phyloP scores from a whole-genome alignment of 257 asterid genomes.

The Avicennia marina region DNA sequence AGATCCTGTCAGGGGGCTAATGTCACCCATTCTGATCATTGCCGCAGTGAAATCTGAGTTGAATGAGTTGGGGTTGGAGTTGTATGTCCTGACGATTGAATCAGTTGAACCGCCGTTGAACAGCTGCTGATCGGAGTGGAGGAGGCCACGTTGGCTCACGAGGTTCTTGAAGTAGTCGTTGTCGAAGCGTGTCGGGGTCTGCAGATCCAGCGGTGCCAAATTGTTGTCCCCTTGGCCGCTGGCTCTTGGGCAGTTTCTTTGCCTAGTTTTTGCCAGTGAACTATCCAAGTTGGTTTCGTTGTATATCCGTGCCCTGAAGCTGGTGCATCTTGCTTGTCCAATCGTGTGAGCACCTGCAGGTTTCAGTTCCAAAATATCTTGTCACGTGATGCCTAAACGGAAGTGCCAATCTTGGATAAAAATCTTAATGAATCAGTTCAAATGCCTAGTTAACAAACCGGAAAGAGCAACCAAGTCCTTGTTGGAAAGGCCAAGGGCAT shows the following conservation, averaged over 20 bases:
- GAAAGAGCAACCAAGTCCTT: slow-evolving; percentile 77
- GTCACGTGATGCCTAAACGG: too few species aligned
- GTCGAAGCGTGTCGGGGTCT: slow-evolving; percentile 60
- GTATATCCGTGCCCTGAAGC: slow-evolving; percentile 71
- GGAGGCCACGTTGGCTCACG: slow-evolving; percentile 57
- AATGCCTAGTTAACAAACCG: slow-evolving; percentile 27
- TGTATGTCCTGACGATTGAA: slow-evolving; percentile 44
- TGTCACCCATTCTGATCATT: slow-evolving; percentile 83
- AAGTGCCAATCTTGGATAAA: too few species aligned
- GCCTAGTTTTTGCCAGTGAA: slow-evolving; percentile 46
- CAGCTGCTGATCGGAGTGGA: slow-evolving; percentile 84
- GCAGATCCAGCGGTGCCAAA: slow-evolving; percentile 71
- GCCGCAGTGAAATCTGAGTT: slow-evolving; percentile 49
- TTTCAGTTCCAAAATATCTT: not conserved
- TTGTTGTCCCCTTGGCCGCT: slow-evolving; percentile 78
- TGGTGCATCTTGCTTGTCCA: slow-evolving; percentile 85
- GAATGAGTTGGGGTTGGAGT: slow-evolving; percentile 30
- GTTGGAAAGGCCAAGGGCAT: slow-evolving; percentile 61
- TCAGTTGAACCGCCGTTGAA: slow-evolving; percentile 65
- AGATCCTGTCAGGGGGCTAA: slow-evolving; percentile 68
- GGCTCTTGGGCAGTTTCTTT: slow-evolving; percentile 51
- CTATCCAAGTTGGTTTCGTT: slow-evolving; percentile 61
- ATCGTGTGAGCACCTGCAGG: slow-evolving; percentile 76
- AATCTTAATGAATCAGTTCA: too few species aligned
- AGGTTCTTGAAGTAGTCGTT: slow-evolving; percentile 63